Conservation (phyloP, 2,329 filamentous ascomycete genomes). For the Didymella pomorum region DNA sequence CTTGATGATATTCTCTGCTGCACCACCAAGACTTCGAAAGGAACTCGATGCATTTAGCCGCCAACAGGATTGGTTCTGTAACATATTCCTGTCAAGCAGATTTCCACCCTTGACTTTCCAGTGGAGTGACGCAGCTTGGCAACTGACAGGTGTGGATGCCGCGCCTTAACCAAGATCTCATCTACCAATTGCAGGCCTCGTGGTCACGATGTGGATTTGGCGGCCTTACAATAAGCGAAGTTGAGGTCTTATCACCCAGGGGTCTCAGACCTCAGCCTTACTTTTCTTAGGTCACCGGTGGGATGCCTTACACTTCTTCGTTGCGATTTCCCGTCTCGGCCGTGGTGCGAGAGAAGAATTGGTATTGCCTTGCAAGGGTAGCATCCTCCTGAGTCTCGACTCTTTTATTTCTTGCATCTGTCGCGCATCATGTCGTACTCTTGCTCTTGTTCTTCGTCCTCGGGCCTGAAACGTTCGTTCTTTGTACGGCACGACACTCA, state of each 20-base stretch:
- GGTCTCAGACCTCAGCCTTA: constrained; percentile 9
- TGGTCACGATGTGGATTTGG: constrained; percentile 7
- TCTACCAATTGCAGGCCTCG: constrained; percentile 6
- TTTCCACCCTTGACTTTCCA: background rate
- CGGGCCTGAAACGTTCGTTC: background rate
- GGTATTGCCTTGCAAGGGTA: constrained; percentile 7
- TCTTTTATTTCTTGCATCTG: constrained; percentile 1
- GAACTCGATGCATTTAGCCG: background rate
- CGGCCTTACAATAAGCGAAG: constrained; percentile 7
- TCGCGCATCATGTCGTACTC: background rate
- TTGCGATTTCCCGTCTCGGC: constrained; percentile 3
- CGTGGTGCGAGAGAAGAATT: background rate
- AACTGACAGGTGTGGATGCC: constrained; percentile 4
- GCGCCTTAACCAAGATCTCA: constrained; percentile 2
- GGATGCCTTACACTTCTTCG: constrained; percentile 15
- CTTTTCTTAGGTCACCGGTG: constrained; percentile 8
- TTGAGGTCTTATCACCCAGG: constrained; percentile 7
- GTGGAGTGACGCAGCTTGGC: constrained; percentile 8
- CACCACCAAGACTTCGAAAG: background rate
- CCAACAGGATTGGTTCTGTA: background rate
- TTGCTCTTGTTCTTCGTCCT: constrained; percentile 2
- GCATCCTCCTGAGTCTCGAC: constrained; percentile 8
- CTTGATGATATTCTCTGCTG: background rate
- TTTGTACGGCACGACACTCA: constrained; percentile 4
- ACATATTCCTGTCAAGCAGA: background rate